Evolutionary conservation across 352 stramenopile species (phyloP).

Genomic region (Pythium sp.): DNA sequence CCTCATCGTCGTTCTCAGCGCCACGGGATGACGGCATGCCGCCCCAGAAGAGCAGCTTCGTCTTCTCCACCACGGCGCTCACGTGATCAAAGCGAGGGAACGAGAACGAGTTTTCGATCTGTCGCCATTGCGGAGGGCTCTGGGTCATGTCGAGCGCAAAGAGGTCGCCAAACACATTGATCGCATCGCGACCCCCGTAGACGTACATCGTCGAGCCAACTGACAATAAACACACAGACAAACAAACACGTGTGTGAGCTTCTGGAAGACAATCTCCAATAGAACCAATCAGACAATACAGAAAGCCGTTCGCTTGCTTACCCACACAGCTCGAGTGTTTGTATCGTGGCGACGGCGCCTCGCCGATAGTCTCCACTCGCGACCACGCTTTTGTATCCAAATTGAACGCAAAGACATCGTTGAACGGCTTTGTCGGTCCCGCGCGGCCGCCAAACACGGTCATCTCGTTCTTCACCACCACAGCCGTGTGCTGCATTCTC

Average conservation of each 20-base stretch:
- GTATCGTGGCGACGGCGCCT: slow-evolving; percentile 55
- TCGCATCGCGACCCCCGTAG: slow-evolving; percentile 62
- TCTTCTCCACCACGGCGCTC: slow-evolving; percentile 40
- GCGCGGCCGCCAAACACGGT: slow-evolving; percentile 79
- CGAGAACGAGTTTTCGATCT: slow-evolving; percentile 31
- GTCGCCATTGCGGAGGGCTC: slow-evolving; percentile 37
- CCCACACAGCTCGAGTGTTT: slow-evolving; percentile 67
- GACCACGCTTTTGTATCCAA: slow-evolving; percentile 46
- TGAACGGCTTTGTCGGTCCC: slow-evolving; percentile 62
- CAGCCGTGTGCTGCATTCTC: slow-evolving; percentile 77
- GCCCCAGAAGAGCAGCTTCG: slow-evolving; percentile 59
- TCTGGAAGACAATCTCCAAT: background rate
- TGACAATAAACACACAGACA: slow-evolving; percentile 17
- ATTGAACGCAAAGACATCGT: slow-evolving; percentile 62
- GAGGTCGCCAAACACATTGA: slow-evolving; percentile 69
- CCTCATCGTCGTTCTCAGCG: slow-evolving; percentile 20
- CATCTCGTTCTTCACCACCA: slow-evolving; percentile 52
- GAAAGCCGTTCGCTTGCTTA: slow-evolving; percentile 20
- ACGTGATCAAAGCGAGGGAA: slow-evolving; percentile 60
- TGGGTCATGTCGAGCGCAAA: slow-evolving; percentile 57
- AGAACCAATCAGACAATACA: background rate
- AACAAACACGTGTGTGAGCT: background rate
- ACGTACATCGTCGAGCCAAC: slow-evolving; percentile 71
- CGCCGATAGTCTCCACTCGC: slow-evolving; percentile 25
- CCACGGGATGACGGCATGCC: slow-evolving; percentile 47